phyloP scores from a whole-genome alignment of 2,329 filamentous ascomycete genomes.

The Aspergillus spinulosporus region DNA sequence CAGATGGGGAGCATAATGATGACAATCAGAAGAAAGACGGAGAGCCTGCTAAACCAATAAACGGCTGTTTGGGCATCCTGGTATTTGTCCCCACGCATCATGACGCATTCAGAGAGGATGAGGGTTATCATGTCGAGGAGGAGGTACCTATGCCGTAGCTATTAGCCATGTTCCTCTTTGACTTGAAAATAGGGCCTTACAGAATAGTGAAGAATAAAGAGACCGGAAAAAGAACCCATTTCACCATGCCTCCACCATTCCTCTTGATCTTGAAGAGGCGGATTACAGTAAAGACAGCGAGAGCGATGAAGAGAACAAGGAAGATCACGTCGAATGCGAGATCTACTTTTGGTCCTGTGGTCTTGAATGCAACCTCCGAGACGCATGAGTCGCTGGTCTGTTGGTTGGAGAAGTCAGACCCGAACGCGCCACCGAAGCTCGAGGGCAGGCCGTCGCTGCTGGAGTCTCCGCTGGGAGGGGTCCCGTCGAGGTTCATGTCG shows the following conservation, averaged over 20 bases:
- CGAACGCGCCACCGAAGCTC: not conserved
- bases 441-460: not conserved
- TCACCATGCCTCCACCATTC: not conserved
- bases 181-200: slow-evolving; percentile 1
- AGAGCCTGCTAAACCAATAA: slow-evolving; percentile 9
- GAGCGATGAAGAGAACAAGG: slow-evolving; percentile 14
- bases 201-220: slow-evolving; percentile 16
- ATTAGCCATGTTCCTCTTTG: not conserved
- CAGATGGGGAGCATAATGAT: slow-evolving; percentile 21
- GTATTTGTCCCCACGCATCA: not conserved
- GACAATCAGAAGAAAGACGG: slow-evolving; percentile 6
- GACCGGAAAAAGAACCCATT: slow-evolving; percentile 14
- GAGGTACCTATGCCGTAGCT: not conserved
- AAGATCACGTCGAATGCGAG: slow-evolving; percentile 20
- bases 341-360: not conserved
- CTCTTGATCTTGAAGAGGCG: slow-evolving; percentile 6
- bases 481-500: too few species aligned
- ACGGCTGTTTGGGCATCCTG: slow-evolving; percentile 1
- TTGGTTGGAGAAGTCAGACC: not conserved
- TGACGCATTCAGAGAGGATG: slow-evolving; percentile 11
- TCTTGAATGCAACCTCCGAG: slow-evolving; percentile 4
- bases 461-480: too few species aligned
- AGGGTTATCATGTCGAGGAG: slow-evolving; percentile 9
- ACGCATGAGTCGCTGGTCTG: slow-evolving; percentile 2
- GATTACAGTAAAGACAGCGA: not conserved